Conservation (phyloP, 805 yeast species). For the Starmera caribaea region DNA sequence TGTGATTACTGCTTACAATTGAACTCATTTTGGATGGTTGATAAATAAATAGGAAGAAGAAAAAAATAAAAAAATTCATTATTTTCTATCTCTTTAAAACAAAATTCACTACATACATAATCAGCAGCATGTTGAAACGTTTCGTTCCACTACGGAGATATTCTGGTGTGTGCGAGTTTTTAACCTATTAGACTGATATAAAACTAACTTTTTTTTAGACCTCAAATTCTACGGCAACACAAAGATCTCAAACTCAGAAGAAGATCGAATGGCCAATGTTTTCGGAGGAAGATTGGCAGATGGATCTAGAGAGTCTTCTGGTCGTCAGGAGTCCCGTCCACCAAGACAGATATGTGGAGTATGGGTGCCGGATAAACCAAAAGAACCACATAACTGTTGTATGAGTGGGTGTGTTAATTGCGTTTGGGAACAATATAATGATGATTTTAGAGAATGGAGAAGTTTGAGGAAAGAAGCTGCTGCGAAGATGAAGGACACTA, state of each 20-base stretch:
- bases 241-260: constrained; percentile 24
- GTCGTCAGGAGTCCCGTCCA: constrained; percentile 17
- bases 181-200: too few species aligned
- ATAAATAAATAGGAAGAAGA: too few species aligned
- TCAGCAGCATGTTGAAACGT: too few species aligned
- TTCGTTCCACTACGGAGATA: too few species aligned
- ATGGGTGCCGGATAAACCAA: constrained; percentile 72
- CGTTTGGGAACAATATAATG: constrained; percentile 91
- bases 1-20: too few species aligned
- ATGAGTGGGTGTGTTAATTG: constrained; percentile 97
- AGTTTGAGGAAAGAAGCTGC: constrained; percentile 49
- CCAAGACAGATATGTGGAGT: constrained; percentile 46
- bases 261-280: constrained; percentile 37
- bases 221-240: constrained; percentile 23
- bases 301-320: constrained; percentile 31
- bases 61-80: too few species aligned
- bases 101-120: too few species aligned
- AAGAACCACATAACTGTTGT: constrained; percentile 92
- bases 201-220: too few species aligned
- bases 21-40: too few species aligned
- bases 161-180: too few species aligned
- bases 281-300: constrained; percentile 53
- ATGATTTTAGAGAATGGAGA: constrained; percentile 82
- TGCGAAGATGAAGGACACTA: constrained; percentile 28
- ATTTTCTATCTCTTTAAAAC: too few species aligned